These are phyloP conservation scores for Avena eriantha DNA, from an alignment of 176 grass and related monocot genomes.

Conservation along the genomic window DNA sequence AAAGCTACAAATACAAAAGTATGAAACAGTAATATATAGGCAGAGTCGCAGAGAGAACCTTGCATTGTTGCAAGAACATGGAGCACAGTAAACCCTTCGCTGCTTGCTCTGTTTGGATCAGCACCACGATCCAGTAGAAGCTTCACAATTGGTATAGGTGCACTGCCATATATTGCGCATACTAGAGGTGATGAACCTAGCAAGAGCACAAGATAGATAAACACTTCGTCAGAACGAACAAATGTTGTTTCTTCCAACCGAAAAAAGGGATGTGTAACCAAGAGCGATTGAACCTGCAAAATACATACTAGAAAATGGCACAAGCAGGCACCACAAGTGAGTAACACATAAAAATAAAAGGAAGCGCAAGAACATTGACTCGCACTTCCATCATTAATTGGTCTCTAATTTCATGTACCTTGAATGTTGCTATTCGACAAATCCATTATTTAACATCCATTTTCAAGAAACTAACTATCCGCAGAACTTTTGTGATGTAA, in stretches of 20 bases:
- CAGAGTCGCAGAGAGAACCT: conserved; percentile 15
- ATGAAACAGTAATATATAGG: neutral
- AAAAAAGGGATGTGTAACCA: neutral
- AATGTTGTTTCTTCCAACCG: neutral
- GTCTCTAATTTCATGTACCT: neutral
- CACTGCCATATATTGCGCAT: neutral
- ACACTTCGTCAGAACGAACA: neutral
- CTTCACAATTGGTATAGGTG: neutral
- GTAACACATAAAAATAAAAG: neutral
- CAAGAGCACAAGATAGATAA: neutral
- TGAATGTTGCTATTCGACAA: neutral
- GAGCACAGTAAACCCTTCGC: neutral
- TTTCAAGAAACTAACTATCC: conserved; percentile 3
- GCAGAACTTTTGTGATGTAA: neutral
- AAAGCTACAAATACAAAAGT: neutral
- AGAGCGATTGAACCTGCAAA: neutral
- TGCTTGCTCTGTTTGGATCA: neutral
- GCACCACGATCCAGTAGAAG: neutral
- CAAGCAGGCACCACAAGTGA: neutral
- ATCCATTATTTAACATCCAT: neutral
- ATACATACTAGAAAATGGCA: neutral
- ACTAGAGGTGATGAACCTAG: neutral
- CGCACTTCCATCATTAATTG: neutral
- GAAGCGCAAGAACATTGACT: neutral
- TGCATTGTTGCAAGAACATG: neutral